Evolutionary conservation across 176 grass and related monocot species (phyloP).

Genomic region (Rhynchospora breviuscula): DNA sequence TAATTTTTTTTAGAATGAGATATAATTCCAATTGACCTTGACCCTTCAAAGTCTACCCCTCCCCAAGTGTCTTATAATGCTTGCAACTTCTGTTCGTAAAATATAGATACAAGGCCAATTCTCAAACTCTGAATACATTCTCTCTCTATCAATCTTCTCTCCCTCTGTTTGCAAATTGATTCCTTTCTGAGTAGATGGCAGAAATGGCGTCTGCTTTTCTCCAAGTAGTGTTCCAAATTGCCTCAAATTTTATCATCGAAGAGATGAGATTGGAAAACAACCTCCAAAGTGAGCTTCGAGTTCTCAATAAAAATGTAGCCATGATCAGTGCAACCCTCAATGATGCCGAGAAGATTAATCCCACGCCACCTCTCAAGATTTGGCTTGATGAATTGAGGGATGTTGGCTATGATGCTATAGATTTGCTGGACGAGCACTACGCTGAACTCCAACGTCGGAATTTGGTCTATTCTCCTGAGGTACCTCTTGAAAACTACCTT

Average conservation of each 20-base stretch:
- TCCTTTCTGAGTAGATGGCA: background rate
- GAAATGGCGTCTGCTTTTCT: conserved; percentile 21
- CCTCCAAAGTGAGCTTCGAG: background rate
- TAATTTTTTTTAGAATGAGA: no score
- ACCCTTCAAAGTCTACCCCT: no score
- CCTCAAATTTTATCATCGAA: background rate
- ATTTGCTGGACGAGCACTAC: conserved; percentile 31
- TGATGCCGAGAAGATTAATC: background rate
- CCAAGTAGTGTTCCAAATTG: conserved; percentile 8
- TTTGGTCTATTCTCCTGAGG: background rate
- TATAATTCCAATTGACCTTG: no score
- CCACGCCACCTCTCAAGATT: background rate
- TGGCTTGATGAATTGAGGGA: conserved; percentile 21
- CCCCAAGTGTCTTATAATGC: no score
- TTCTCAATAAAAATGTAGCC: background rate
- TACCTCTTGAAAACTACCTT: background rate
- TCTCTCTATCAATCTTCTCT: no score
- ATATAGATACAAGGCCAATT: no score
- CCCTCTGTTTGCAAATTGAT: no score
- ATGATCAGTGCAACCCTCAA: conserved; percentile 16
- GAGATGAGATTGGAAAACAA: background rate
- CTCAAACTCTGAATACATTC: no score
- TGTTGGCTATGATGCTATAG: conserved; percentile 19
- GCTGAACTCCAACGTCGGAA: conserved; percentile 8
- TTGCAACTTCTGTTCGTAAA: no score